Percentiles rank a stretch among this genome's conserved stretches.
phyloP scores from a whole-genome alignment of 371 early-diverging fungal genomes.

The Coemansia sp. region DNA sequence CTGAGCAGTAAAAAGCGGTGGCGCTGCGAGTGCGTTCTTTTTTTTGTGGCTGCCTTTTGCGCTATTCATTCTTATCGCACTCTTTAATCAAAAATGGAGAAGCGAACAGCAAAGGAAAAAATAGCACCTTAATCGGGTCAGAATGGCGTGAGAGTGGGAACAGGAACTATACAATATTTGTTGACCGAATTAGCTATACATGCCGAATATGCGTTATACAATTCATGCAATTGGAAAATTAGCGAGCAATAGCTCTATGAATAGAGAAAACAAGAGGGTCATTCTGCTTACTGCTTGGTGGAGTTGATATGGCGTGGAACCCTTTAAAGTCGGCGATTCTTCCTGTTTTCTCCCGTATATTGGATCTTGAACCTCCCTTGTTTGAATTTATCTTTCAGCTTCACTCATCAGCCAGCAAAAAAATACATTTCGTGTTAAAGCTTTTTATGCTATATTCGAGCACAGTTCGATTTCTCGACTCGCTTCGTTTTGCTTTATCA shows the following conservation, averaged over 20 bases:
- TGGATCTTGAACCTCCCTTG: neutral
- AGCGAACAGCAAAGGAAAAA: neutral
- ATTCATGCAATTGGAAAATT: neutral
- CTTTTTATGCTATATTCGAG: neutral
- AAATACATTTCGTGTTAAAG: neutral
- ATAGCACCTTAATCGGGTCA: neutral
- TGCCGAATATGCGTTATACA: neutral
- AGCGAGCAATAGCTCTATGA: neutral
- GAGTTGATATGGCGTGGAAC: slow-evolving; percentile 9
- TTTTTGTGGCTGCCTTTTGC: neutral
- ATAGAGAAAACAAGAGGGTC: neutral
- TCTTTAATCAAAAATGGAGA: neutral
- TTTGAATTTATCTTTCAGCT: neutral
- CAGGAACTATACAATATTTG: neutral
- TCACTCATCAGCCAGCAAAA: neutral
- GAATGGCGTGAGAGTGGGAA: neutral
- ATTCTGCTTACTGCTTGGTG: neutral
- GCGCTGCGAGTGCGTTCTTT: neutral
- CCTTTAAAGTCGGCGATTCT: neutral
- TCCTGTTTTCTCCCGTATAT: neutral
- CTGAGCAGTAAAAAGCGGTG: neutral
- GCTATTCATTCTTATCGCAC: neutral
- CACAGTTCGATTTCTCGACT: neutral
- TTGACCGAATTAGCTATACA: neutral
- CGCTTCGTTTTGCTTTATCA: neutral